A percentile compares a stretch with the other conserved stretches of the same genome.
These are phyloP conservation scores for Pholiota molesta DNA, from an alignment of 768 basidiomycete genomes.

Conservation along the genomic window DNA sequence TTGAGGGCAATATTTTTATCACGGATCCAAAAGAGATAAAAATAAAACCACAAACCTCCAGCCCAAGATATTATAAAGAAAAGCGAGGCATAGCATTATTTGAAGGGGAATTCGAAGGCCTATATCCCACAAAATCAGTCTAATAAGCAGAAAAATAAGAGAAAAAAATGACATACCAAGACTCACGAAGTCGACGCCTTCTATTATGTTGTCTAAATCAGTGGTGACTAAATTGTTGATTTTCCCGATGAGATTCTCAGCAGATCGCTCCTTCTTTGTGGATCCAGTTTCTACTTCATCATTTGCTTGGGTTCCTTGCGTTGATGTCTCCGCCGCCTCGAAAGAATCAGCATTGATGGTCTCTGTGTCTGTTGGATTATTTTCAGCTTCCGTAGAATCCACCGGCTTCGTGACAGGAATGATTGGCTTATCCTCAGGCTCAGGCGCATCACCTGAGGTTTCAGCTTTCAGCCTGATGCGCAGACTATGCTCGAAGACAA, in stretches of 20 bases:
- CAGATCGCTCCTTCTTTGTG: conserved; percentile 14
- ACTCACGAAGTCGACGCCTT: conserved; percentile 37
- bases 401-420: neutral
- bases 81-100: conserved; percentile 39
- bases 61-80: conserved; percentile 48
- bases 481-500: conserved; percentile 50
- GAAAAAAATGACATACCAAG: conserved; percentile 18
- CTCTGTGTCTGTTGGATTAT: neutral
- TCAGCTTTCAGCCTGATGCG: conserved; percentile 64
- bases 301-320: conserved; percentile 5
- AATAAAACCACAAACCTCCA: conserved; percentile 38
- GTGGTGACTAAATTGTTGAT: conserved; percentile 78
- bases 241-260: conserved; percentile 66
- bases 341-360: neutral
- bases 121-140: neutral
- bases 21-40: neutral
- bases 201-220: conserved; percentile 46
- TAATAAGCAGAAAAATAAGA: neutral
- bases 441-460: conserved; percentile 15
- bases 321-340: neutral
- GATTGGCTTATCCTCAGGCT: neutral
- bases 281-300: neutral
- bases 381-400: neutral
- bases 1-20: neutral
- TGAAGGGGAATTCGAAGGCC: conserved; percentile 46